Conservation (phyloP, 78 protist species). For the Cavenderia fasciculata region DNA sequence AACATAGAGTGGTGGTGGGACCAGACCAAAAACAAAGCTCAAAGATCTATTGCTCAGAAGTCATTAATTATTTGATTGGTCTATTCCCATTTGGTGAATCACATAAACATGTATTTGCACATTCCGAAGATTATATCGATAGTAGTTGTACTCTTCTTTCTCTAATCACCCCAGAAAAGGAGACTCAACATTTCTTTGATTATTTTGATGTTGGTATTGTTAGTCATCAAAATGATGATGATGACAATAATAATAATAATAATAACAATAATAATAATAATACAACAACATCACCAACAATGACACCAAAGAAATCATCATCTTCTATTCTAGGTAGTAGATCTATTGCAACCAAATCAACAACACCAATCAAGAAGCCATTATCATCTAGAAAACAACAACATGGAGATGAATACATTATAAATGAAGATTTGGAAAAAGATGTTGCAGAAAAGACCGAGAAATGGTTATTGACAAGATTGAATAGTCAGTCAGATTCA, state of each 20-base stretch:
- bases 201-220: not conserved
- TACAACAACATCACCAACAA: not conserved
- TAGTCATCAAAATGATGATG: not conserved
- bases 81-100: not conserved
- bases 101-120: not conserved
- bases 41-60: slow-evolving; percentile 10
- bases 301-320: not conserved
- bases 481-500: not conserved
- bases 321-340: not conserved
- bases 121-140: slow-evolving; percentile 32
- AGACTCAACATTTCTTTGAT: slow-evolving; percentile 1
- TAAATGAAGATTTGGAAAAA: slow-evolving; percentile 1
- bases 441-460: slow-evolving; percentile 2
- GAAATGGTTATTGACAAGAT: slow-evolving; percentile 31
- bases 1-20: slow-evolving; percentile 5
- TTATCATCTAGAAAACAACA: not conserved
- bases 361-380: not conserved
- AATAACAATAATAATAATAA: not conserved
- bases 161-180: slow-evolving; percentile 13
- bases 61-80: not conserved
- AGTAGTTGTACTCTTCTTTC: not conserved
- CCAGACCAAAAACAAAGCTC: not conserved
- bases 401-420: not conserved
- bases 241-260: not conserved
- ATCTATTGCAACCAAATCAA: too few species aligned